These are phyloP conservation scores for Ilex asprella DNA, from an alignment of 257 asterid species.

Conservation along the genomic window DNA sequence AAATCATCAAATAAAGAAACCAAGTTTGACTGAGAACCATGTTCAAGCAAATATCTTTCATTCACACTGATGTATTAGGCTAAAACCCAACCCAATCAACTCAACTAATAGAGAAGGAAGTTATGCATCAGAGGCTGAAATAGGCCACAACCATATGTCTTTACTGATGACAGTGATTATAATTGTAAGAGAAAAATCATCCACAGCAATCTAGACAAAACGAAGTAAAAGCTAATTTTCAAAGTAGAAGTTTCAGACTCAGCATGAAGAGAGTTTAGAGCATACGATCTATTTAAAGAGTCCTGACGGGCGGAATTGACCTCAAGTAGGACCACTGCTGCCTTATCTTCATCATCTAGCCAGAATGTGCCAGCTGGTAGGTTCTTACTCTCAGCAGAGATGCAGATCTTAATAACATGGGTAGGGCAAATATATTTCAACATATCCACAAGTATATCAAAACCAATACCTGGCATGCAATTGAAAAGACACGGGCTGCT, in stretches of 20 bases:
- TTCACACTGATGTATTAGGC: too few species aligned
- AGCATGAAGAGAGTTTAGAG: constrained; percentile 4
- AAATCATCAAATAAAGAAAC: too few species aligned
- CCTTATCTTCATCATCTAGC: constrained; percentile 42
- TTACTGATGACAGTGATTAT: too few species aligned
- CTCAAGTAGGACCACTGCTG: constrained; percentile 44
- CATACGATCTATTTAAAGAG: constrained; percentile 69
- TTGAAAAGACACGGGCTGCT: background rate
- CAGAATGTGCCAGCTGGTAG: constrained; percentile 88
- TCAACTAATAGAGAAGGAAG: too few species aligned
- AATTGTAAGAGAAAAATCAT: too few species aligned
- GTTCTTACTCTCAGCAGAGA: constrained; percentile 56
- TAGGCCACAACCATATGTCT: too few species aligned
- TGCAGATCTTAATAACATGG: constrained; percentile 73
- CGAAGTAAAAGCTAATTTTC: background rate
- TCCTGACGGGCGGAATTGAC: constrained; percentile 73
- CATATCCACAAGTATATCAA: constrained; percentile 75
- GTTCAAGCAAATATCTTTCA: too few species aligned
- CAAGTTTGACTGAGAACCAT: too few species aligned
- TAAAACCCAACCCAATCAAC: too few species aligned
- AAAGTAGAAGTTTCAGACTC: background rate
- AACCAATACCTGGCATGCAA: constrained; percentile 69
- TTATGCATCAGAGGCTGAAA: too few species aligned
- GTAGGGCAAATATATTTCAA: constrained; percentile 64
- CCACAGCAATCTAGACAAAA: background rate